Evolutionary conservation across 805 yeast species (phyloP), one percentile per base, ranked within the genome.

Genomic region (Pichia manshurica): DNA sequence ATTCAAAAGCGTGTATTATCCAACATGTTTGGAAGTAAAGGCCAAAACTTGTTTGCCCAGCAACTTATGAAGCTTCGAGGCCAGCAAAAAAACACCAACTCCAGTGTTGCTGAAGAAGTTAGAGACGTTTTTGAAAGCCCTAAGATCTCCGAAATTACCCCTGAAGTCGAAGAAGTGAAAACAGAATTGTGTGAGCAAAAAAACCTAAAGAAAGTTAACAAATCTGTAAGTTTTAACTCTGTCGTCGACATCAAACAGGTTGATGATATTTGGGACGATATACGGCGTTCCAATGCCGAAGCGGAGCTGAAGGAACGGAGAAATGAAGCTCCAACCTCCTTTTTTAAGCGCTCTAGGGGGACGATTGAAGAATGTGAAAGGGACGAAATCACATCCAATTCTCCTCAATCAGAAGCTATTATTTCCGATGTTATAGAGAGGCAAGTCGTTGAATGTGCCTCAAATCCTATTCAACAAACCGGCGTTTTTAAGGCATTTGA

Each of bases 171-270:
- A n/a, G 41, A 32, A 25, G 10, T 10, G 29, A n/a, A n/a, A n/a
- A n/a, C n/a, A n/a, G n/a, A n/a, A n/a, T 25, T 25, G 7, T 25
- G 10, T 25, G 29, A 25, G 29, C 29, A 25, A 25, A 23, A 31
- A 32, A 28, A 34, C 20, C 6, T 19, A 16, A 36, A 25, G 6
- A 49, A 45, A 21, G 3, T 25, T 43, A 69, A 69, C 52, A 79
- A 78, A 54, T 63, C 75, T 2, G 87, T 83, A 9, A 62, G 72
- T 16, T 83, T 82, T 64, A 70, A 81, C 0, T 69, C 70, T 1
- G 65, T 65, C 2, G 67, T 80, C 29, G 77, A 80, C 39, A 74
- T 84, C 10, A 81, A 80, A 51, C 80, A 79, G 48, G 71, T 83
- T 42, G 84, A 78, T 42, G 76, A 79, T 53, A 68, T 79, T 3